These are phyloP conservation scores for Zalaria sp. DNA, from an alignment of 2,329 filamentous ascomycete species.

Conservation along the genomic window DNA sequence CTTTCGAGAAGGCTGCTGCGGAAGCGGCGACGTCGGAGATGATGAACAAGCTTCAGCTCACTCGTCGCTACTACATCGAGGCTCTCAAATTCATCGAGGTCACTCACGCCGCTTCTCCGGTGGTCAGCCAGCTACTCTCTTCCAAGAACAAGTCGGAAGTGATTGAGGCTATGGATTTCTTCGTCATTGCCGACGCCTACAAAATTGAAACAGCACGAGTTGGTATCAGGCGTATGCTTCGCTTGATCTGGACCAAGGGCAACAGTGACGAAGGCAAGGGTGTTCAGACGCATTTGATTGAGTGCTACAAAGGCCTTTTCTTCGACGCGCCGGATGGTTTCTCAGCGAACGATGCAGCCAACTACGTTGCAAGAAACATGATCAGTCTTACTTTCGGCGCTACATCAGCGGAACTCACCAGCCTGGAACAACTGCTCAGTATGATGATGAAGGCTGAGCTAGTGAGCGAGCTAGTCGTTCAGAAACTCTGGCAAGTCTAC, in stretches of 20 bases:
- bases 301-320: conserved; percentile 90
- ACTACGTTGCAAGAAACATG: conserved; percentile 96
- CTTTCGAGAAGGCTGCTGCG: conserved; percentile 65
- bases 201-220: conserved; percentile 86
- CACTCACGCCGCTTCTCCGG: conserved; percentile 65
- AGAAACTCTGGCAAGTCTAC: conserved; percentile 96
- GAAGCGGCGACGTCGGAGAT: conserved; percentile 82
- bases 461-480: conserved; percentile 71
- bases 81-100: conserved; percentile 89
- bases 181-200: conserved; percentile 89
- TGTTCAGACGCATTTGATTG: conserved; percentile 89
- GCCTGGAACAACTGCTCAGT: conserved; percentile 81
- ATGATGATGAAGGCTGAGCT: conserved; percentile 95
- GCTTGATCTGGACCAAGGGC: conserved; percentile 97
- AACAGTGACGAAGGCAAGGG: conserved; percentile 99
- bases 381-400: conserved; percentile 95
- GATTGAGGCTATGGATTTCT: conserved; percentile 98
- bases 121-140: conserved; percentile 74
- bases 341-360: conserved; percentile 76
- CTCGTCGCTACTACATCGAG: conserved; percentile 82
- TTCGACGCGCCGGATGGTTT: conserved; percentile 90
- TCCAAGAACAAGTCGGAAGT: conserved; percentile 97
- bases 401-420: conserved; percentile 87
- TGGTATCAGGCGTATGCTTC: conserved; percentile 89
- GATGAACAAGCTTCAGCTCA: conserved; percentile 75